Conservation (phyloP, 1,284 basidiomycete genomes). For the Naganishia albida region DNA sequence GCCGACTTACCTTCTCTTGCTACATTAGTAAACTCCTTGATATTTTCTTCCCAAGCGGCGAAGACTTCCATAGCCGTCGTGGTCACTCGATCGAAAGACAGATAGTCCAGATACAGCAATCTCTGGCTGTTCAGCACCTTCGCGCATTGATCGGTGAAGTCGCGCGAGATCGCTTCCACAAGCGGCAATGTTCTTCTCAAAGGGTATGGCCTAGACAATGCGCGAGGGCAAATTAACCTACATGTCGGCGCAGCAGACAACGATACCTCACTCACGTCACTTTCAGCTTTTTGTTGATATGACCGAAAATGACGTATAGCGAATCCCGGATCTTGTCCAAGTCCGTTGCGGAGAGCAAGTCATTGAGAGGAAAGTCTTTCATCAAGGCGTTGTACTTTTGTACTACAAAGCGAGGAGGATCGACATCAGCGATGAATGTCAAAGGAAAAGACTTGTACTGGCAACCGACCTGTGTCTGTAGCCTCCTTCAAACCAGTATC, state of each 20-base stretch:
- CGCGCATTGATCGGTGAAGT: slow-evolving; percentile 92
- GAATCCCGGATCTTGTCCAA: slow-evolving; percentile 92
- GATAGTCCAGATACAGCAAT: slow-evolving; percentile 89
- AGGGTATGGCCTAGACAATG: slow-evolving; percentile 72
- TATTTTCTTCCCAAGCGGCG: slow-evolving; percentile 91
- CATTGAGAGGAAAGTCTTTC: slow-evolving; percentile 98
- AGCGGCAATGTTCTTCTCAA: slow-evolving; percentile 92
- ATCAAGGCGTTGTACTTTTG: slow-evolving; percentile 97
- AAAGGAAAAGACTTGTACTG: neutral
- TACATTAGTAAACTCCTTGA: slow-evolving; percentile 98
- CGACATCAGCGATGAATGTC: neutral
- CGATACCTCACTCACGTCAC: slow-evolving; percentile 61
- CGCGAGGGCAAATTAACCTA: slow-evolving; percentile 10
- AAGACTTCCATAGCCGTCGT: slow-evolving; percentile 78
- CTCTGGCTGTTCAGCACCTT: slow-evolving; percentile 87
- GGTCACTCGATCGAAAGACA: slow-evolving; percentile 85
- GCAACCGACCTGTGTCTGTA: slow-evolving; percentile 71
- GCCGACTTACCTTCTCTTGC: slow-evolving; percentile 68
- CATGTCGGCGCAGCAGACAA: neutral
- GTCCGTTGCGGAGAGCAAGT: slow-evolving; percentile 92
- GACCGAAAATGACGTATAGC: slow-evolving; percentile 81
- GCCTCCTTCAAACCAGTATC: slow-evolving; percentile 96
- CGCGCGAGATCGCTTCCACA: slow-evolving; percentile 95
- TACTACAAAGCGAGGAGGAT: slow-evolving; percentile 58
- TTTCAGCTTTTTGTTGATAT: slow-evolving; percentile 93